Evolutionary conservation across 768 basidiomycete genomes (phyloP).

Genomic region (Termitomyces sp.): DNA sequence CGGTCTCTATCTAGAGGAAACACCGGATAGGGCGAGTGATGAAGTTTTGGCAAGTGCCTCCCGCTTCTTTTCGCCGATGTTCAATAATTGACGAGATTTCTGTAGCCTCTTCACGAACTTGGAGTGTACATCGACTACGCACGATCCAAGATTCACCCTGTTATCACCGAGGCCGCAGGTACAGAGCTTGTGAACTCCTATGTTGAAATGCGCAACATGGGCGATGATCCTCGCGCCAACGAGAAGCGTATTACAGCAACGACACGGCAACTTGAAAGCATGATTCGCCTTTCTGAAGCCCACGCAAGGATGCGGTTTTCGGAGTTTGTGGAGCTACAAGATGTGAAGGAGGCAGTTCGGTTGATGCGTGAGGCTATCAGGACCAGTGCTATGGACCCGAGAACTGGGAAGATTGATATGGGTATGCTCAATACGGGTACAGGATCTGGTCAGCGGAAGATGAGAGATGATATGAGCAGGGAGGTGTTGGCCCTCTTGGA

Average conservation of each 20-base stretch:
- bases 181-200: constrained; percentile 83
- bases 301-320: constrained; percentile 96
- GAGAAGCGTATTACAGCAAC: constrained; percentile 98
- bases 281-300: constrained; percentile 94
- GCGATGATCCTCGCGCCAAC: constrained; percentile 77
- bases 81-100: not conserved
- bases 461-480: constrained; percentile 86
- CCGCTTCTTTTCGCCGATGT: not conserved
- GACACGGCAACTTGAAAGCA: constrained; percentile 93
- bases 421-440: constrained; percentile 93
- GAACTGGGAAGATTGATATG: constrained; percentile 97
- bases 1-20: constrained; percentile 89
- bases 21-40: constrained; percentile 54
- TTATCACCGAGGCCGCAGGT: constrained; percentile 81
- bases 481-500: constrained; percentile 71
- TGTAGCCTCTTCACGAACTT: constrained; percentile 81
- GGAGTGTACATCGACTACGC: constrained; percentile 95
- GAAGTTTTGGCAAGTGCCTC: constrained; percentile 71
- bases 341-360: constrained; percentile 89
- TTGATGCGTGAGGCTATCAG: constrained; percentile 96
- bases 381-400: constrained; percentile 91
- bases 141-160: constrained; percentile 77
- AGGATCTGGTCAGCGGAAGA: constrained; percentile 75
- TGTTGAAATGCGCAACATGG: constrained; percentile 90
- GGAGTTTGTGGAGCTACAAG: constrained; percentile 75